A percentile compares a stretch with the other conserved stretches of the same genome.
These are phyloP conservation scores for Fusarium sp. DNA, from an alignment of 2,329 filamentous ascomycete genomes.

Conservation along the genomic window DNA sequence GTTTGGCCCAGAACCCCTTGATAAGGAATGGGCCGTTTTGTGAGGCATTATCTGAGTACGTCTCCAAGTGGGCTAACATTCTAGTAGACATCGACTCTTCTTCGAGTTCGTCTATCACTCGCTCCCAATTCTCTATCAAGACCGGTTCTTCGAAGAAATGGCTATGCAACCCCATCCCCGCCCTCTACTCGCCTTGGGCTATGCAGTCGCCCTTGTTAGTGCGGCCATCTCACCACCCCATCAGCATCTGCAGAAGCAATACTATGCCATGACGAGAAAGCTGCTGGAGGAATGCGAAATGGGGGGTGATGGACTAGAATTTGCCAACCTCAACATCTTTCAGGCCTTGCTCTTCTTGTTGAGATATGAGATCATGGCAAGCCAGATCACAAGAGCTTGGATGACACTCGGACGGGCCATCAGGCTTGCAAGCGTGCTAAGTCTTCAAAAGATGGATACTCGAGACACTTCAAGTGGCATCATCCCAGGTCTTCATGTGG, in stretches of 20 bases:
- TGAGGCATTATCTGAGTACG: neutral
- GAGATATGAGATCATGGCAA: neutral
- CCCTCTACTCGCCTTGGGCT: neutral
- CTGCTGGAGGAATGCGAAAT: neutral
- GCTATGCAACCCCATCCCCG: neutral
- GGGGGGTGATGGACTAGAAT: neutral
- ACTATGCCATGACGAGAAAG: neutral
- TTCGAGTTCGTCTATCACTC: neutral
- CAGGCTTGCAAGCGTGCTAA: neutral
- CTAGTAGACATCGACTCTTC: neutral
- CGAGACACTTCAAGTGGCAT: rapidly evolving
- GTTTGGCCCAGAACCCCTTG: neutral
- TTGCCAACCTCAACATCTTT: neutral
- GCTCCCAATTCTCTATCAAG: neutral
- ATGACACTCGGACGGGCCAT: neutral
- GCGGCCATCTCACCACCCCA: neutral
- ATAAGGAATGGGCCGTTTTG: neutral
- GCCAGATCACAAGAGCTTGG: neutral
- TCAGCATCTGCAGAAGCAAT: neutral
- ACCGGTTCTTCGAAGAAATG: neutral
- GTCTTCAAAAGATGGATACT: neutral
- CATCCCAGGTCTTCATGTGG: neutral
- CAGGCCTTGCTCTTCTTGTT: neutral
- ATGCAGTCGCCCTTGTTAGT: neutral
- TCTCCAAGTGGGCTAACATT: neutral